Conservation (phyloP, 169 alveolate species). For the Plasmodium adleri region DNA sequence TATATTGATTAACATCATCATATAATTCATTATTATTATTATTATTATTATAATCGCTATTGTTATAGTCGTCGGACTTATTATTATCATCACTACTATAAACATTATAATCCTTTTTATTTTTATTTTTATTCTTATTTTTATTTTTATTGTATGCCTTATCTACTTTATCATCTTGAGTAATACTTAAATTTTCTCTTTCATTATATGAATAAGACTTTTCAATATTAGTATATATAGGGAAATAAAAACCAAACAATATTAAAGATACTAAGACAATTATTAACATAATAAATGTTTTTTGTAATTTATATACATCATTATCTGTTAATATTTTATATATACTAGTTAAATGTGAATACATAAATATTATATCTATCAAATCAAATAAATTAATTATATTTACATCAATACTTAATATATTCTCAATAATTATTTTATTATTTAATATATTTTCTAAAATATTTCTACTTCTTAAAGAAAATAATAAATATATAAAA, state of each 20-base stretch:
- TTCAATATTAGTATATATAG: slow-evolving; percentile 67
- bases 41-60: no score
- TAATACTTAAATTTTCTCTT: not conserved
- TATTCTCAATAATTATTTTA: slow-evolving; percentile 47
- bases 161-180: not conserved
- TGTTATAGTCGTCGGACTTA: no score
- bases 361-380: slow-evolving; percentile 53
- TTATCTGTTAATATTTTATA: slow-evolving; percentile 22
- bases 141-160: not conserved
- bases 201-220: slow-evolving; percentile 29
- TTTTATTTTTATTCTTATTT: not conserved
- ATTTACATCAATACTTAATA: slow-evolving; percentile 54
- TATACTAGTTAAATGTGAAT: slow-evolving; percentile 45
- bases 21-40: not conserved
- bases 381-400: slow-evolving; percentile 67
- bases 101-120: not conserved
- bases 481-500: slow-evolving; percentile 51
- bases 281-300: slow-evolving; percentile 18
- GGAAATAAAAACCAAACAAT: slow-evolving; percentile 58
- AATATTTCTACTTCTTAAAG: slow-evolving; percentile 65
- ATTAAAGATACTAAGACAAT: slow-evolving; percentile 15
- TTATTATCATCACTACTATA: not conserved
- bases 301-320: slow-evolving; percentile 14
- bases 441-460: slow-evolving; percentile 55
- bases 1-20: not conserved